Percentiles rank a stretch among this genome's conserved stretches.
These are phyloP conservation scores for Lactifluus rugatus DNA, from an alignment of 768 basidiomycete species.

Conservation along the genomic window DNA sequence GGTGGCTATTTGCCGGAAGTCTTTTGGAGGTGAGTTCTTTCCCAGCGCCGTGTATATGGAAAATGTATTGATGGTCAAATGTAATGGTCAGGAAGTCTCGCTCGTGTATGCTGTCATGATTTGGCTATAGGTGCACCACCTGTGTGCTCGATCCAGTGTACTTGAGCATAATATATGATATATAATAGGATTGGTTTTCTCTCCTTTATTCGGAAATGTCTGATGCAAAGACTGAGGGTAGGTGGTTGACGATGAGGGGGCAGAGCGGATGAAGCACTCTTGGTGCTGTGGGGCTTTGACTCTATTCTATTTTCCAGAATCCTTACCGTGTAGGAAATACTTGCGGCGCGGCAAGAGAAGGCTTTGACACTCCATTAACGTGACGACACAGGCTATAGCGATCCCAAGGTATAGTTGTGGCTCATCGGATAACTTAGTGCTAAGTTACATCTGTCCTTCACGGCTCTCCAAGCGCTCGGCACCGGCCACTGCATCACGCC, in stretches of 20 bases:
- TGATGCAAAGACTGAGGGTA: background rate
- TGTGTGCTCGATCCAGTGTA: constrained; percentile 9
- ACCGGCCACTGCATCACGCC: background rate
- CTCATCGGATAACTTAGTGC: background rate
- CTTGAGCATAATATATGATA: constrained; percentile 1
- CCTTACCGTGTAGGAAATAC: background rate
- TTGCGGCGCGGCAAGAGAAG: background rate
- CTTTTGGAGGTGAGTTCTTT: background rate
- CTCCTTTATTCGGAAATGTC: background rate
- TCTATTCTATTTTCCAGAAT: constrained; percentile 2
- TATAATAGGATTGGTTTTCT: background rate
- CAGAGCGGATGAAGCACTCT: background rate
- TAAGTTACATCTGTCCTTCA: too few species aligned
- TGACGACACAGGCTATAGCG: background rate
- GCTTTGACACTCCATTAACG: background rate
- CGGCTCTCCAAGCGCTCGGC: background rate
- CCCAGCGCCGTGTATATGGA: background rate
- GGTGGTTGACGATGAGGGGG: background rate
- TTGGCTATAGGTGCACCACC: constrained; percentile 7
- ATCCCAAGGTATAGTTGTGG: constrained; percentile 1
- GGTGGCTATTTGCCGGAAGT: background rate
- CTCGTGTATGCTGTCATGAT: constrained; percentile 4
- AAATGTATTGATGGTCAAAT: background rate
- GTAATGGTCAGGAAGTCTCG: background rate
- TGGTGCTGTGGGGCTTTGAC: background rate